These are phyloP conservation scores for Aspergillus udagawae DNA, from an alignment of 2,329 filamentous ascomycete genomes.

Conservation along the genomic window DNA sequence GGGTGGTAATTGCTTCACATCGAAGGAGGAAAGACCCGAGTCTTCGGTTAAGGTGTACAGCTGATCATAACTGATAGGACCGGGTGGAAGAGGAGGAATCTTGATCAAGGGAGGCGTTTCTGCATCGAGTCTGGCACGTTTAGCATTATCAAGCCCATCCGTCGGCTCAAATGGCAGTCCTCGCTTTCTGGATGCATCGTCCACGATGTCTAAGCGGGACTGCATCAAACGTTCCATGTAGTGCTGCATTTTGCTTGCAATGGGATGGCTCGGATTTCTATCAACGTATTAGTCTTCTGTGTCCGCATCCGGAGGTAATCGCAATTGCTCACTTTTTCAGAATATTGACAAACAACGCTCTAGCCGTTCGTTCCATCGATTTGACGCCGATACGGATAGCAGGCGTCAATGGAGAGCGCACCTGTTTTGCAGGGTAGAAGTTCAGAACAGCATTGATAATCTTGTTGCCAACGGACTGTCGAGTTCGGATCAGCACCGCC, in stretches of 20 bases:
- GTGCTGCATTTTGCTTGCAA: slow-evolving; percentile 75
- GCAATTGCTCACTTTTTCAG: slow-evolving; percentile 61
- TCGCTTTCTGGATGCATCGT: slow-evolving; percentile 74
- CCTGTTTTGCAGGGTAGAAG: slow-evolving; percentile 86
- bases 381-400: slow-evolving; percentile 77
- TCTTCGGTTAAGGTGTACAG: slow-evolving; percentile 83
- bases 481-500: slow-evolving; percentile 74
- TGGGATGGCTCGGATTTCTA: slow-evolving; percentile 75
- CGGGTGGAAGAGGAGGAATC: slow-evolving; percentile 68
- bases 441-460: slow-evolving; percentile 80
- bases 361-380: slow-evolving; percentile 92
- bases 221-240: slow-evolving; percentile 80
- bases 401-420: slow-evolving; percentile 70
- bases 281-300: slow-evolving; percentile 17
- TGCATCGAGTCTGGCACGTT: slow-evolving; percentile 68
- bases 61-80: slow-evolving; percentile 73
- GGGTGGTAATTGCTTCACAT: slow-evolving; percentile 73
- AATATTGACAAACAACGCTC: slow-evolving; percentile 77
- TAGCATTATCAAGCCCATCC: slow-evolving; percentile 70
- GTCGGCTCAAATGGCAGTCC: slow-evolving; percentile 65
- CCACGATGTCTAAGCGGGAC: slow-evolving; percentile 71
- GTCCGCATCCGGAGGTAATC: neutral
- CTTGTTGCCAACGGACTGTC: slow-evolving; percentile 76
- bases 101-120: slow-evolving; percentile 47
- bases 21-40: slow-evolving; percentile 69